Evolutionary conservation across 2,329 filamentous ascomycete genomes (phyloP), one percentile per base, ranked within the genome.

Genomic region (Nothophoma quercina): DNA sequence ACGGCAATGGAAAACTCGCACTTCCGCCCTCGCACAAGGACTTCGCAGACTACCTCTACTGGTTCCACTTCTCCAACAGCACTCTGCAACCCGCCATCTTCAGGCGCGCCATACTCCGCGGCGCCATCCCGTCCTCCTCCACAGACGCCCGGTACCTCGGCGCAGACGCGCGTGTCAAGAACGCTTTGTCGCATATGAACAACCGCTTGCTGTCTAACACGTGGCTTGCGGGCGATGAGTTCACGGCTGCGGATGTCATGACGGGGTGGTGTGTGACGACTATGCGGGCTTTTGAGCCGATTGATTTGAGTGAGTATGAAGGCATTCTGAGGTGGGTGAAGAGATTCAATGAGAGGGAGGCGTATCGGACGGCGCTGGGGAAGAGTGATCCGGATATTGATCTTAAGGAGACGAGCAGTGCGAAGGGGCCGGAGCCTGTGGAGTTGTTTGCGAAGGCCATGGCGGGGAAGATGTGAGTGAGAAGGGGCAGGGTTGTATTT

Each of bases 161-260:
- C 2, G 68, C 62, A 1, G 74, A 60, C 5, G 68, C 62, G 5
- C 75, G 75, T 10, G 61, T 81, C 2, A 49, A 68, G 3, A 65
- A 57, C n/a, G 68, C 74, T 1, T 55, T 88, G 26, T 34, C 50
- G n/a, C 59, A 77, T 18, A 43, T 86, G 21, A 78, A 89, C 30
- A 69, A 78, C 2, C 74, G 82, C 9, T 65, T 89, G 2, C 60
- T 58, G 3, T 55, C 70, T 1, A 80, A 76, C 28, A 65, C 75
- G 7, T 90, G 81, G 77, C 72, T 90, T 18, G 85, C 83, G 0
- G 88, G 87, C 2, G 73, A 79, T 0, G 77, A 85, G 42, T 84
- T 90, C 51, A 88, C 84, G 0, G 84, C 78, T 1, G 87, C 87
- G 1, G 88, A 90, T 69, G 76, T 88, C 30, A 88, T 89, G 85